Conservation (phyloP, 805 yeast genomes). For the Cyberlindnera xylosilytica region DNA sequence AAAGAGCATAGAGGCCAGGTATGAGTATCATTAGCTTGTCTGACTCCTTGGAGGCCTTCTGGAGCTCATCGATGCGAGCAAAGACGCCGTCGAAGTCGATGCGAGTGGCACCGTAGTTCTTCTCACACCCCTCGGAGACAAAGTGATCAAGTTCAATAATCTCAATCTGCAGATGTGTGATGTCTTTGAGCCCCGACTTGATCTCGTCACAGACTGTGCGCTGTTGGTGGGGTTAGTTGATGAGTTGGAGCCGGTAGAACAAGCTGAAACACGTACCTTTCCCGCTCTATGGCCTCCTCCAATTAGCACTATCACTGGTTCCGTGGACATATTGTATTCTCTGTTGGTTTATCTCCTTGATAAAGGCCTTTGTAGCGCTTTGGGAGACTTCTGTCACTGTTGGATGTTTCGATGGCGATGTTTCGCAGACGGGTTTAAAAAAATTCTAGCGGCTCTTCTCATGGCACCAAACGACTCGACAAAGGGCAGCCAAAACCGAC, state of each 20-base stretch:
- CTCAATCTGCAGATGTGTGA: conserved; percentile 26
- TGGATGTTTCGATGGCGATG: too few relatives aligned
- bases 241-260: conserved; percentile 1
- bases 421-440: too few relatives aligned
- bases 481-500: too few relatives aligned
- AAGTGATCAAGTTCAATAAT: conserved; percentile 45
- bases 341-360: too few relatives aligned
- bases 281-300: conserved; percentile 69
- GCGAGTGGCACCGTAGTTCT: conserved; percentile 10
- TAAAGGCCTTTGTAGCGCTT: too few relatives aligned
- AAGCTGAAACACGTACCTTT: conserved; percentile 26
- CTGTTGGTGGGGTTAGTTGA: conserved; percentile 2
- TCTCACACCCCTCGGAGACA: conserved; percentile 19
- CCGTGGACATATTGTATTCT: conserved; percentile 1
- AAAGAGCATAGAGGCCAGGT: conserved; percentile 79
- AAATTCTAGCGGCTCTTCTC: too few relatives aligned
- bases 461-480: too few relatives aligned
- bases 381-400: too few relatives aligned
- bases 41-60: not conserved
- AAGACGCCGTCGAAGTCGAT: conserved; percentile 31
- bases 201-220: conserved; percentile 36
- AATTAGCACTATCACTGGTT: conserved; percentile 39
- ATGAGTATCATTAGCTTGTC: conserved; percentile 43
- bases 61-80: conserved; percentile 11
- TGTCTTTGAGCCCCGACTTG: conserved; percentile 27